Conservation (phyloP, 1,139 yeast genomes). For the Hyphopichia burtonii region DNA sequence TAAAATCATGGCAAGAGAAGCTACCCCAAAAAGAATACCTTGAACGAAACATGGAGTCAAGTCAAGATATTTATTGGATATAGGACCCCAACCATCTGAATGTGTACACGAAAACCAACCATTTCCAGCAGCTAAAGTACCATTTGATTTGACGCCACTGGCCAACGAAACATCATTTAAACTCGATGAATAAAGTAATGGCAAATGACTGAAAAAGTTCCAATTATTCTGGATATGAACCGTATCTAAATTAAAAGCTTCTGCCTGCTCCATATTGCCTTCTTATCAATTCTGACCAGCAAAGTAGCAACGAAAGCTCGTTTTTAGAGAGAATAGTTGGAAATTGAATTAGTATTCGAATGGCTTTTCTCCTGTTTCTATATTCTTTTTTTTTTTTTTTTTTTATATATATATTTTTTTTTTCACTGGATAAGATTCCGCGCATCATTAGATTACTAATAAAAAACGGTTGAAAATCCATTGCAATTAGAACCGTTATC, state of each 20-base stretch:
- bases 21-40: conserved; percentile 57
- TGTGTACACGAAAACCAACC: conserved; percentile 14
- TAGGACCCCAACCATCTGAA: conserved; percentile 76
- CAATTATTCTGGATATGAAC: conserved; percentile 8
- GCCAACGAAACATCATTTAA: neutral
- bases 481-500: neutral
- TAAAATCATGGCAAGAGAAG: conserved; percentile 53
- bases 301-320: neutral
- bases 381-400: too few species aligned
- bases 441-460: neutral
- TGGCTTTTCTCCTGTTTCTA: too few species aligned
- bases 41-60: conserved; percentile 82
- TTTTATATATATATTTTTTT: too few species aligned
- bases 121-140: neutral
- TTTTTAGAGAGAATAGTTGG: neutral
- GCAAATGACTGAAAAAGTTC: conserved; percentile 8
- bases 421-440: conserved; percentile 1
- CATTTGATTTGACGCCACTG: neutral
- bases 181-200: neutral
- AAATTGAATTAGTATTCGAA: too few species aligned
- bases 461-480: too few species aligned
- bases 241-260: conserved; percentile 4
- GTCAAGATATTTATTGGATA: conserved; percentile 58
- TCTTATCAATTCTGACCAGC: too few species aligned
- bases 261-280: conserved; percentile 11